These are phyloP conservation scores for Xylaria sp. DNA, from an alignment of 2,329 filamentous ascomycete genomes.

Conservation along the genomic window DNA sequence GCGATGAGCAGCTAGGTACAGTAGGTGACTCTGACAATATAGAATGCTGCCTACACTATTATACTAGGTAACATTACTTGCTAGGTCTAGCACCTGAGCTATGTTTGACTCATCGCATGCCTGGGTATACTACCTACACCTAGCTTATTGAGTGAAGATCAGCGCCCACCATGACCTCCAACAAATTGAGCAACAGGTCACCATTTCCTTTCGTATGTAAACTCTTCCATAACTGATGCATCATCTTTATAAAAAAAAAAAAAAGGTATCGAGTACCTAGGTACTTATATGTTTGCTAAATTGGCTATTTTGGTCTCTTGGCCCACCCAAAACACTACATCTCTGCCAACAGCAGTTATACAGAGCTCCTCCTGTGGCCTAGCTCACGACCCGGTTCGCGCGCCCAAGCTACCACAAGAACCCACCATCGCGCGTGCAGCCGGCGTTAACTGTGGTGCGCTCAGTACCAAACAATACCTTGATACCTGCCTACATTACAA, in stretches of 20 bases:
- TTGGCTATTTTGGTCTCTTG: slow-evolving; percentile 6
- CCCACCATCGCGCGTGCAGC: slow-evolving; percentile 34
- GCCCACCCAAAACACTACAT: slow-evolving; percentile 14
- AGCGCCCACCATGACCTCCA: neutral
- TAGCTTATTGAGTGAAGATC: neutral
- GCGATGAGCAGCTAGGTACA: neutral
- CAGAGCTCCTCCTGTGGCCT: slow-evolving; percentile 15
- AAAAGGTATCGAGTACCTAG: neutral
- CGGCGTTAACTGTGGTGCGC: slow-evolving; percentile 33
- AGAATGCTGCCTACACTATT: neutral
- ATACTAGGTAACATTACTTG: neutral
- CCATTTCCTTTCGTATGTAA: neutral
- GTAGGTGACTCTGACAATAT: neutral
- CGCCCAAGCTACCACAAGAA: slow-evolving; percentile 25
- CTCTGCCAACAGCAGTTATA: slow-evolving; percentile 2
- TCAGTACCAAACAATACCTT: slow-evolving; percentile 14
- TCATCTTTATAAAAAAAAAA: neutral
- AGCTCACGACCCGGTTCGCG: slow-evolving; percentile 25
- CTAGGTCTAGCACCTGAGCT: neutral
- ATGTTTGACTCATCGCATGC: slow-evolving; percentile 25
- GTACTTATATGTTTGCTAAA: slow-evolving; percentile 1
- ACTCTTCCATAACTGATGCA: neutral
- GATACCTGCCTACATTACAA: slow-evolving; percentile 7
- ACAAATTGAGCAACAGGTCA: slow-evolving; percentile 1
- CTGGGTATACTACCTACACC: neutral